Evolutionary conservation across 495 filamentous ascomycete genomes (phyloP).

Genomic region (Tetracladium marchalianum): DNA sequence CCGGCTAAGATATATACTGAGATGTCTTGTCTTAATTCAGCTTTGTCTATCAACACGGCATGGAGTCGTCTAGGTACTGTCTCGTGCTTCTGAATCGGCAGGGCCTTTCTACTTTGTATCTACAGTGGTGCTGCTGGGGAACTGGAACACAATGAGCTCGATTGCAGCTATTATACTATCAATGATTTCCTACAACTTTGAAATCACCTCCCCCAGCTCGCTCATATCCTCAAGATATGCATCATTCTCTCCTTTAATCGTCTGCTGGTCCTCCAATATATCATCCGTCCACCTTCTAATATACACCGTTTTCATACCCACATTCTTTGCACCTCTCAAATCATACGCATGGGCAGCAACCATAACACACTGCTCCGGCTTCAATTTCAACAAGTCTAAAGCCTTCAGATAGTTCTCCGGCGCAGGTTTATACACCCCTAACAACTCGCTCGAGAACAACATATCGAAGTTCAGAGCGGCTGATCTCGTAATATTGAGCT

Average conservation of each 20-base stretch:
- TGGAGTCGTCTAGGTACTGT: too few relatives aligned
- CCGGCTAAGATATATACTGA: too few relatives aligned
- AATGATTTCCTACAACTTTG: neutral
- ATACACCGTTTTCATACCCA: slow-evolving; percentile 42
- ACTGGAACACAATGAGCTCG: too few relatives aligned
- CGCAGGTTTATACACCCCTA: slow-evolving; percentile 38
- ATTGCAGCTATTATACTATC: too few relatives aligned
- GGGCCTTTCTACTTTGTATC: too few relatives aligned
- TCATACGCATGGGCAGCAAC: slow-evolving; percentile 48
- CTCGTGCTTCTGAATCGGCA: too few relatives aligned
- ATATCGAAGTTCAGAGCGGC: slow-evolving; percentile 39
- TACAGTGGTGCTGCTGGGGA: too few relatives aligned
- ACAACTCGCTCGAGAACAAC: slow-evolving; percentile 41
- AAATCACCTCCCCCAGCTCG: slow-evolving; percentile 10
- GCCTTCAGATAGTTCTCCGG: slow-evolving; percentile 35
- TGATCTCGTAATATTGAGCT: slow-evolving; percentile 39
- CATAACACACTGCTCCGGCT: slow-evolving; percentile 37
- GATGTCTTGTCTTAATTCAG: too few relatives aligned
- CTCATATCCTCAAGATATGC: slow-evolving; percentile 36
- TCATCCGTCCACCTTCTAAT: slow-evolving; percentile 45
- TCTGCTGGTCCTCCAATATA: slow-evolving; percentile 36
- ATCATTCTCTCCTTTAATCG: slow-evolving; percentile 34
- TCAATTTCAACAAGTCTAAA: slow-evolving; percentile 30
- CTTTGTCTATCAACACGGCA: too few relatives aligned
- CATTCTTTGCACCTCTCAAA: slow-evolving; percentile 31